Evolutionary conservation across 345 rosid genomes (phyloP).

Genomic region (Physaria fendleri): DNA sequence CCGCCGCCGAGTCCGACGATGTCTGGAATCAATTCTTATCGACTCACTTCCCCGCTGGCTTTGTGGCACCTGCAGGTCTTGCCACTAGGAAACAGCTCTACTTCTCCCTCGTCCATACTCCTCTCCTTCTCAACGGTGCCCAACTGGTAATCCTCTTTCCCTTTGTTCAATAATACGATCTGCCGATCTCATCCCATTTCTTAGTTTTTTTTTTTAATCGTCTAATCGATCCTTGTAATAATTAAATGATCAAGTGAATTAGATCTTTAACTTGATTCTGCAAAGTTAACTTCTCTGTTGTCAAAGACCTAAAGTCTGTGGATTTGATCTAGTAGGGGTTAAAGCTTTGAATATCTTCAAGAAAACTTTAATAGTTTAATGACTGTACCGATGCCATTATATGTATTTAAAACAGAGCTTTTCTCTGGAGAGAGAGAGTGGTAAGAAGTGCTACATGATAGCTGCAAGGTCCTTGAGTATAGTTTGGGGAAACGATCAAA

Average conservation of each 20-base stretch:
- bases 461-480: slow-evolving; percentile 67
- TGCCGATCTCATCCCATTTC: not conserved
- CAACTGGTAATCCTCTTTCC: slow-evolving; percentile 34
- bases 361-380: too few relatives aligned
- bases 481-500: slow-evolving; percentile 47
- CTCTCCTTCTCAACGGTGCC: slow-evolving; percentile 37
- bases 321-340: not conserved
- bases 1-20: slow-evolving; percentile 53
- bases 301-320: not conserved
- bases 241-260: too few relatives aligned
- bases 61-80: slow-evolving; percentile 11
- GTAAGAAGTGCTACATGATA: slow-evolving; percentile 47
- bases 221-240: too few relatives aligned
- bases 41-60: slow-evolving; percentile 33
- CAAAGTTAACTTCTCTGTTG: too few relatives aligned
- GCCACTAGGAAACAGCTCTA: slow-evolving; percentile 47
- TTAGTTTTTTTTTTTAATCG: too few relatives aligned
- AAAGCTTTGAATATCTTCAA: not conserved
- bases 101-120: slow-evolving; percentile 38
- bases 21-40: slow-evolving; percentile 65
- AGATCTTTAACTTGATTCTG: too few relatives aligned
- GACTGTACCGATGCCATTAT: too few relatives aligned
- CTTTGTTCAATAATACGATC: too few relatives aligned
- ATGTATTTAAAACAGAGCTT: slow-evolving; percentile 38
- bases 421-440: slow-evolving; percentile 49